Evolutionary conservation across 306 rosid species (phyloP), one percentile per base, ranked within the genome.

Genomic region (Albizia julibrissin): DNA sequence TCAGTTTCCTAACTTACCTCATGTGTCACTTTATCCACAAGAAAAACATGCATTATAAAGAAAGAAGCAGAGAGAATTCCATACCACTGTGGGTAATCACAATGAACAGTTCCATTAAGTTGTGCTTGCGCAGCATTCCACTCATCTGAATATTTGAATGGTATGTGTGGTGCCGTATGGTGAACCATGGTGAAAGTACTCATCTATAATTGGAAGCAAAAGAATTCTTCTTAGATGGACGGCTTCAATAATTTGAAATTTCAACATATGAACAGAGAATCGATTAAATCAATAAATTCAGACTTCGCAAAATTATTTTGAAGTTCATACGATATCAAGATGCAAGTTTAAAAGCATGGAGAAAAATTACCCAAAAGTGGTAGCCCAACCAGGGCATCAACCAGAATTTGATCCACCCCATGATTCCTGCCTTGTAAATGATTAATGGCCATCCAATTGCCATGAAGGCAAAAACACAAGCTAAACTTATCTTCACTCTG

Each of bases 401-500:
- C 99, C 99, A 95, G 90, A 86, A 95, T 75, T 95, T 95, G 82
- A 95, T 80, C 99, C 99, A 95, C 81, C 99, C 99, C 84, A 93
- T 75, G 67, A 93, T 87, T 82, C 99, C 99, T 0, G 92, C 75
- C 91, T 92, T 95, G 88, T 84, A 93, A 82, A 95, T 85, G 80
- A 93, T 92, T 88, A 93, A 88, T 33, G 99, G 97, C 97, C 98
- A 95, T 75, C 99, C 98, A 74, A 95, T 90, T 79, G 86, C 91
- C 78, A 95, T 91, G 72, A 95, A 93, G 21, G 93, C 89, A 88
- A 89, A 95, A 75, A 95, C 99, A 85, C 98, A 93, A 82, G 97
- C 97, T 85, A 95, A 87, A 81, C 99, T 95, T 87, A 95, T 93
- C 86, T 91, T 91, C 87, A 89, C 99, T 80, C 94, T 90, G 21